These are phyloP conservation scores for Pythium biforme DNA, from an alignment of 352 stramenopile species.

Conservation along the genomic window DNA sequence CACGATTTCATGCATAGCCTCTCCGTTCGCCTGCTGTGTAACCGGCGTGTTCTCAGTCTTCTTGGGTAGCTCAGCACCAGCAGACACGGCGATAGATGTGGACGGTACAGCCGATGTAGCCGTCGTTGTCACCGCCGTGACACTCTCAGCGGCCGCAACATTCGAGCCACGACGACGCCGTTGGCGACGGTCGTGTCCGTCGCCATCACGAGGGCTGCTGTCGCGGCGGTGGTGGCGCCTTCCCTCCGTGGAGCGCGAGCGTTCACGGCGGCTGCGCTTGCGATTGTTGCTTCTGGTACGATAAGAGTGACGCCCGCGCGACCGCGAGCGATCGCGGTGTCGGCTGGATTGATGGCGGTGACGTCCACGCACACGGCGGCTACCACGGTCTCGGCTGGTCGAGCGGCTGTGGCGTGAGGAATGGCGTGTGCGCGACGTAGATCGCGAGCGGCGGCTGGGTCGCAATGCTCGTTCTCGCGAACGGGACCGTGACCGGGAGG, in stretches of 20 bases:
- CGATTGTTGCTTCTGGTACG: constrained; percentile 16
- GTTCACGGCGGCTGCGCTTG: constrained; percentile 21
- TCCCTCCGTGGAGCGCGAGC: constrained; percentile 17
- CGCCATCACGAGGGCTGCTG: not conserved
- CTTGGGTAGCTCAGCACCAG: not conserved
- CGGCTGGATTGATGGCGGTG: constrained; percentile 10
- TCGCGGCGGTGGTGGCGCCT: constrained; percentile 5
- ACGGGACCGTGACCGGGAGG: constrained; percentile 16
- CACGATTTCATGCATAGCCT: not conserved
- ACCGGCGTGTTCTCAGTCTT: no score
- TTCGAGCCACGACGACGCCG: constrained; percentile 11
- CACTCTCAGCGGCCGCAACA: not conserved
- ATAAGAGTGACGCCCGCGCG: not conserved
- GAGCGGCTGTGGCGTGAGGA: constrained; percentile 20
- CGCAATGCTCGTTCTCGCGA: constrained; percentile 19
- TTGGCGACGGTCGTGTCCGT: not conserved
- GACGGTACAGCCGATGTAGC: no score
- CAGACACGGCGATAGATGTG: not conserved
- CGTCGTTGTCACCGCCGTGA: not conserved
- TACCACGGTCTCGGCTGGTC: constrained; percentile 5
- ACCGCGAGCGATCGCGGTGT: constrained; percentile 11
- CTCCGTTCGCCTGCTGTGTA: not conserved
- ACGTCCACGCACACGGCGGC: not conserved
- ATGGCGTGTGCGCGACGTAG: constrained; percentile 6
- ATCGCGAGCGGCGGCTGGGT: constrained; percentile 19